Evolutionary conservation across 192 early-diverging fungal species (phyloP).

Genomic region (Backusella morwellensis): DNA sequence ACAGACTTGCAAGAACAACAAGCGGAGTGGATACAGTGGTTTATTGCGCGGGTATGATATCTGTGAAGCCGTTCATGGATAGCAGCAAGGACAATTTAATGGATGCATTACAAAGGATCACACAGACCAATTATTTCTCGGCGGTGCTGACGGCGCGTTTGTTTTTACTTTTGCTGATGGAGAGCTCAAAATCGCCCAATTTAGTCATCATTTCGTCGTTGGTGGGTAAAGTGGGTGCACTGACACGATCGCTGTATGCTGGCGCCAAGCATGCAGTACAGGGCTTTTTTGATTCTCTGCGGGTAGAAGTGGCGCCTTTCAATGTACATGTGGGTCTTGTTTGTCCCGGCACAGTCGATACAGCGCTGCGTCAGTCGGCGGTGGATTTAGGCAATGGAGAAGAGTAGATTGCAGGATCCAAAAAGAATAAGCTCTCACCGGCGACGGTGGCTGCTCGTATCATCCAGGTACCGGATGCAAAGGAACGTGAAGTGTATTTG

Average conservation of each 20-base stretch:
- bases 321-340: slow-evolving; percentile 66
- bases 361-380: slow-evolving; percentile 63
- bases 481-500: slow-evolving; percentile 59
- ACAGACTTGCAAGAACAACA: slow-evolving; percentile 28
- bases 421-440: slow-evolving; percentile 63
- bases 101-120: slow-evolving; percentile 42
- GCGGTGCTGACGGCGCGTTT: slow-evolving; percentile 48
- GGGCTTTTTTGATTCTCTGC: slow-evolving; percentile 78
- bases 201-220: slow-evolving; percentile 76
- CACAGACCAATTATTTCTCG: slow-evolving; percentile 58
- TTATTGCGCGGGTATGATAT: slow-evolving; percentile 75
- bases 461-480: slow-evolving; percentile 51
- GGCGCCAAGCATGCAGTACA: slow-evolving; percentile 80
- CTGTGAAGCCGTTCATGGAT: slow-evolving; percentile 66
- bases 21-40: slow-evolving; percentile 67
- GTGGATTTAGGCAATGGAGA: slow-evolving; percentile 44
- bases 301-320: slow-evolving; percentile 66
- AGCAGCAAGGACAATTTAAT: slow-evolving; percentile 22
- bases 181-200: slow-evolving; percentile 42
- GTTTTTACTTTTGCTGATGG: slow-evolving; percentile 54
- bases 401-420: slow-evolving; percentile 37
- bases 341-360: slow-evolving; percentile 76
- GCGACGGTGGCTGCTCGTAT: slow-evolving; percentile 59
- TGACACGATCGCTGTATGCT: slow-evolving; percentile 76
- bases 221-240: slow-evolving; percentile 70